phyloP scores from a whole-genome alignment of 805 yeast genomes.

The Tetrapisispora taiwanensis region DNA sequence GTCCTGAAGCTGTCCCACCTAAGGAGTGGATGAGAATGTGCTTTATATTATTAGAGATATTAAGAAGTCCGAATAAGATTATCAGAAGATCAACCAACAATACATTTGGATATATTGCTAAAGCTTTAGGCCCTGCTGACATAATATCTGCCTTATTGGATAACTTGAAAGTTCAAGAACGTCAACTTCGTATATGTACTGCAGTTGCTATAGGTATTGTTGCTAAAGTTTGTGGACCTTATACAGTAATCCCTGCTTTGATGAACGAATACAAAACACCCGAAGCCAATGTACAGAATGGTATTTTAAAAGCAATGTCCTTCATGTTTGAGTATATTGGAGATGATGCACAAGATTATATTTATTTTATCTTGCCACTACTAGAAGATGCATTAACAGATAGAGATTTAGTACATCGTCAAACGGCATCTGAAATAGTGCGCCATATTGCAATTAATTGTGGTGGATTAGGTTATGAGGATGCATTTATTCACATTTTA shows the following conservation, averaged over 20 bases:
- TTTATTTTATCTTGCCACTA: conserved; percentile 68
- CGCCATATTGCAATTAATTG: conserved; percentile 74
- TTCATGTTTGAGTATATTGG: conserved; percentile 90
- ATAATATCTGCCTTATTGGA: conserved; percentile 75
- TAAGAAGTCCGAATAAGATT: conserved; percentile 66
- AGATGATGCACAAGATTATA: conserved; percentile 66
- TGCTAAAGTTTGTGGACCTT: conserved; percentile 87
- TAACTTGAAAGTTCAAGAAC: conserved; percentile 83
- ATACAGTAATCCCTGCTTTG: conserved; percentile 84
- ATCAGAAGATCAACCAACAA: conserved; percentile 79
- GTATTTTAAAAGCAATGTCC: conserved; percentile 81
- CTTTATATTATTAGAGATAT: conserved; percentile 79
- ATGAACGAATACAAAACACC: conserved; percentile 94
- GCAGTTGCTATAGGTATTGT: conserved; percentile 97
- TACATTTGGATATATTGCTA: conserved; percentile 85
- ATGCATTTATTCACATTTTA: conserved; percentile 71
- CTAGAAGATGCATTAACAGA: conserved; percentile 85
- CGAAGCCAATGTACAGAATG: conserved; percentile 88
- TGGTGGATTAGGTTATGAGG: conserved; percentile 65
- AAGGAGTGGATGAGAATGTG: conserved; percentile 97
- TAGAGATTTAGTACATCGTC: conserved; percentile 86
- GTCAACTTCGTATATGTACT: conserved; percentile 92
- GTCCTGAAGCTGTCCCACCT: conserved; percentile 75
- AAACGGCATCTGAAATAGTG: conserved; percentile 84
- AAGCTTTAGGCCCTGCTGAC: conserved; percentile 93